Evolutionary conservation across 768 basidiomycete species (phyloP), one percentile per base, ranked within the genome.

Genomic region (Agrocybe pediades): DNA sequence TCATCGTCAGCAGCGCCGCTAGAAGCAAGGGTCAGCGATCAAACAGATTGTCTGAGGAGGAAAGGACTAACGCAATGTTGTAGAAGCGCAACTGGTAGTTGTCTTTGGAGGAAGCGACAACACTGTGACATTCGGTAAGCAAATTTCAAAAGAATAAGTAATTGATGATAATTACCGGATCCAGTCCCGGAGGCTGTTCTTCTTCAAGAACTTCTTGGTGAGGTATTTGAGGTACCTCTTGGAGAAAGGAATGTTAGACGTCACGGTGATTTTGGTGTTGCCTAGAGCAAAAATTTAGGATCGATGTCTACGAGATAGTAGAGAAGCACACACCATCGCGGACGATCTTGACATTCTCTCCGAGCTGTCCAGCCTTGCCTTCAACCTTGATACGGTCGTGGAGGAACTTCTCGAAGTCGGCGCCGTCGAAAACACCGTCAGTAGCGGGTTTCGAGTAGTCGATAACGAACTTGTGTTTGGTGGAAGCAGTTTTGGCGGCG

Each of bases 161-260:
- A 41, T 41, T 26, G 15, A n/a, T 29, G 16, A 15, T 36, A 69
- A 77, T 46, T 58, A 87, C 85, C 94, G 95, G 71, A 98, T 93
- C 91, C 94, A 98, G 77, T 98, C 95, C 61, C 95, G 88, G 64
- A 97, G 82, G 41, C 81, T 76, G 78, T 95, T 95, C 85, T 97
- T 97, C 85, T 98, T 98, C 75, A 98, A 82, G 83, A 93, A 95
- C 80, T 96, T 96, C 84, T 98, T 98, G 58, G 96, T 98, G 56
- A 98, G 81, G 77, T 98, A 99, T 76, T 98, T 98, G 71, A 98
- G 86, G 75, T 97, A 98, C 53, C 92, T 84, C 79, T 98, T 98
- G 46, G 96, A 98, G 76, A 98, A 89, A 52, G 92, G 86, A 69
- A 96, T 86, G 66, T 77, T 86, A 49, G 94, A 88, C 47, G 87